These are phyloP conservation scores for Phytopythium vexans DNA, from an alignment of 352 stramenopile genomes.

Conservation along the genomic window DNA sequence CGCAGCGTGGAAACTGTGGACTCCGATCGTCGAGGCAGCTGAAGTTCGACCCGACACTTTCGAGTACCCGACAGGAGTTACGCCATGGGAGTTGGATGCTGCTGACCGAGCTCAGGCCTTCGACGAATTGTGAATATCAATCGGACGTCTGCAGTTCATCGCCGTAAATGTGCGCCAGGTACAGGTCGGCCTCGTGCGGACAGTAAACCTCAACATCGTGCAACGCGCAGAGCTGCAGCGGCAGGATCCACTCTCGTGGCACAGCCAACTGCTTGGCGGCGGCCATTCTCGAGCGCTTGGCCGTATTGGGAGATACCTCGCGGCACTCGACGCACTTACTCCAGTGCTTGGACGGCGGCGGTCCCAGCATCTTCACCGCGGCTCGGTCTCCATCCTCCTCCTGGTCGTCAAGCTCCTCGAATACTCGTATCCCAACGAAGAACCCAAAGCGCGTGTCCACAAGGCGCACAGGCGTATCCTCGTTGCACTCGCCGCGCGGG, in stretches of 20 bases:
- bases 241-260: conserved; percentile 51
- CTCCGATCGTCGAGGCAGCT: conserved; percentile 39
- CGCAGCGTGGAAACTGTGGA: conserved; percentile 62
- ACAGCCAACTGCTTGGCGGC: conserved; percentile 33
- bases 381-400: conserved; percentile 13
- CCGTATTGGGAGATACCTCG: conserved; percentile 6
- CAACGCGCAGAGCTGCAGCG: conserved; percentile 34
- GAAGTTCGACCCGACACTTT: conserved; percentile 6
- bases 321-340: conserved; percentile 35
- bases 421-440: conserved; percentile 50
- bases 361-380: conserved; percentile 27
- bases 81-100: conserved; percentile 19
- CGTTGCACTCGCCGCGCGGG: conserved; percentile 16
- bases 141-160: conserved; percentile 43
- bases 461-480: conserved; percentile 28
- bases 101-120: background rate
- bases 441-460: conserved; percentile 49
- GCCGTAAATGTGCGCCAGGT: conserved; percentile 55
- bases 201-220: conserved; percentile 45
- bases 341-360: conserved; percentile 31
- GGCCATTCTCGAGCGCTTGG: conserved; percentile 2
- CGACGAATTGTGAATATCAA: too few relatives aligned
- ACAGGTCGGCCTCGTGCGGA: conserved; percentile 31
- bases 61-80: too few relatives aligned
- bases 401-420: conserved; percentile 32